Base-by-base conservation (phyloP, 768 basidiomycete species). In the Suillus variegatus region DNA sequence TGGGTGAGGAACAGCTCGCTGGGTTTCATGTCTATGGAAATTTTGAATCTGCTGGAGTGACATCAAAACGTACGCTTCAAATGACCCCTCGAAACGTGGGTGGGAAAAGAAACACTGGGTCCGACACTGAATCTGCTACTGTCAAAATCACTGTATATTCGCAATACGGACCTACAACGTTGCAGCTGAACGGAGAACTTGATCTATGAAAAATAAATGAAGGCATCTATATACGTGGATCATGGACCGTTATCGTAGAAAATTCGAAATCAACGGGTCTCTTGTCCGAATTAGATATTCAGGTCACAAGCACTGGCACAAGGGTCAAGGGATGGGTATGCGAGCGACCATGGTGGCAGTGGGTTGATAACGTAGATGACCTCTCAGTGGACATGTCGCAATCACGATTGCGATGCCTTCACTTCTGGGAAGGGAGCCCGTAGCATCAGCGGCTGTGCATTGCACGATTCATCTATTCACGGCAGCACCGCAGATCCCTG, bases 131-230 rank as follows among this genome's bases (percentile, higher is more conserved):
- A 8, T 41, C 41, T n/a, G 22, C 13, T 32, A 32, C 32, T 32
- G 32, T 32, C 32, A 32, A 32, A 32, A 32, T 32, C 32, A 6
- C 32, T 52, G 51, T 28, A 18, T 9, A 52, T 18, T 32, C 18
- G 5, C 9, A 10, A 18, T 28, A 52, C 28, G 54, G 35, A 36
- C 32, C 1, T 35, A 55, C 20, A 35, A 35, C 54, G 54, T 55
- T 55, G 54, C 32, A 36, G 54, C n/a, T 35, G n/a, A 36, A 55
- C 12, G 20, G 20, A 35, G 32, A 20, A 12, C 4, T 55, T 12
- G 54, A 55, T 55, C 54, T 55, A 35, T 54, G 54, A 32, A 54
- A 54, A 54, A 54, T 54, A 54, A 54, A 54, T 32, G 52, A 55
- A 55, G 20, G 18, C 32, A 55, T 35, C 54, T 55, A 55, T 32